A percentile compares a stretch with the other conserved stretches of the same genome.
phyloP scores from a whole-genome alignment of 495 filamentous ascomycete species.

The Sabuloglossum arenarium region DNA sequence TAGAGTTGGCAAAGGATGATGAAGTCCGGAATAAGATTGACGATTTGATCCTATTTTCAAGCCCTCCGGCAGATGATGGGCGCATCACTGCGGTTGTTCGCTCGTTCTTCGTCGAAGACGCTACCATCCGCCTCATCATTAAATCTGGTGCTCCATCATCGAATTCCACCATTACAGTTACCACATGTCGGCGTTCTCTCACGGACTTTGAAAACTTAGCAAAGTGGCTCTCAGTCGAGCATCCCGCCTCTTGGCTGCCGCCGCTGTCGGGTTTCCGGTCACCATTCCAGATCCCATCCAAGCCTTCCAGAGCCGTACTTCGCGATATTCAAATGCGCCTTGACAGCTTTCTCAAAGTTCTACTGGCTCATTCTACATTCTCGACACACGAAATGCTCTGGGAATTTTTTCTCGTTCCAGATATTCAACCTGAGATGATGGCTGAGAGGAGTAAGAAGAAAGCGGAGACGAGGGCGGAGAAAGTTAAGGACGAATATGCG shows the following conservation, averaged over 20 bases:
- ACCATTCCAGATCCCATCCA: conserved; percentile 81
- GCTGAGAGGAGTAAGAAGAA: conserved; percentile 73
- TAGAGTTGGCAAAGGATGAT: conserved; percentile 95
- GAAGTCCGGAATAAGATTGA: conserved; percentile 93
- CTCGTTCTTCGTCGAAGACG: conserved; percentile 97
- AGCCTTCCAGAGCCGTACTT: conserved; percentile 69
- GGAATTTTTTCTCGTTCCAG: conserved; percentile 97
- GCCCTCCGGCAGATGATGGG: conserved; percentile 46
- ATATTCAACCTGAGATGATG: conserved; percentile 78
- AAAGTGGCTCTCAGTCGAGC: conserved; percentile 71
- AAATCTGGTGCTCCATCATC: conserved; percentile 69
- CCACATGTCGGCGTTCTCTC: conserved; percentile 78
- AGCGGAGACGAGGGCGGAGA: conserved; percentile 60
- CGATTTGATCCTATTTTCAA: conserved; percentile 70
- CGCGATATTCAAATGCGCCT: conserved; percentile 74
- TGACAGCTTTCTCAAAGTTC: conserved; percentile 66
- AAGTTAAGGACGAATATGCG: conserved; percentile 66
- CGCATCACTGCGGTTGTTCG: conserved; percentile 83
- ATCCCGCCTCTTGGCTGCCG: conserved; percentile 89
- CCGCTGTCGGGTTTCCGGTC: conserved; percentile 56
- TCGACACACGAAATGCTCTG: conserved; percentile 93
- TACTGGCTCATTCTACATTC: conserved; percentile 82
- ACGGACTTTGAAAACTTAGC: conserved; percentile 82
- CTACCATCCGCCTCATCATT: conserved; percentile 74
- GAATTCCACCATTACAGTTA: conserved; percentile 60